These are phyloP conservation scores for Amanita subjunquillea DNA, from an alignment of 768 basidiomycete genomes.

Conservation along the genomic window DNA sequence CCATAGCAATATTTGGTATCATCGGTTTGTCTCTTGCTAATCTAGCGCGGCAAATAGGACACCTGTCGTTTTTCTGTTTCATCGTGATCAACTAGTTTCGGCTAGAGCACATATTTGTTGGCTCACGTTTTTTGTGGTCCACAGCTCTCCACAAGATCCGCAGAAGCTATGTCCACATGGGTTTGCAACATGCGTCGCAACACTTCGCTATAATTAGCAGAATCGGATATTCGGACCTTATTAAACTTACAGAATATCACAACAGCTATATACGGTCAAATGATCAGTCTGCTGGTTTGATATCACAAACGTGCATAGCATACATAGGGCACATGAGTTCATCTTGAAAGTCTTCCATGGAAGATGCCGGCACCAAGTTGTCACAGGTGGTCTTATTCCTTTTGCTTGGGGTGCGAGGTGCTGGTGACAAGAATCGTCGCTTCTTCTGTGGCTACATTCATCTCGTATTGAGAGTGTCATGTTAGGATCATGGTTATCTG, in stretches of 20 bases:
- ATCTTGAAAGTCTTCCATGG: conserved; percentile 43
- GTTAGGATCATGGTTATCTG: neutral
- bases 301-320: conserved; percentile 16
- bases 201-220: conserved; percentile 24
- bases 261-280: conserved; percentile 38
- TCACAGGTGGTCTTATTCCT: conserved; percentile 36
- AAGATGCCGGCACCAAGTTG: conserved; percentile 12
- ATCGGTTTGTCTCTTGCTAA: conserved; percentile 33
- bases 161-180: conserved; percentile 72
- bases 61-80: conserved; percentile 31
- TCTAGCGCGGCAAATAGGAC: conserved; percentile 49
- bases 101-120: neutral
- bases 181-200: conserved; percentile 49
- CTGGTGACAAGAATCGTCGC: conserved; percentile 7
- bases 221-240: neutral
- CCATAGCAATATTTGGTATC: conserved; percentile 55
- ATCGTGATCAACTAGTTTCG: neutral
- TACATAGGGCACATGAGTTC: conserved; percentile 70
- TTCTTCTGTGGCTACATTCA: conserved; percentile 8
- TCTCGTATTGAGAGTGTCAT: neutral
- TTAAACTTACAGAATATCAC: conserved; percentile 53
- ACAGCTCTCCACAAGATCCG: conserved; percentile 53
- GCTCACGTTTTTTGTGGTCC: conserved; percentile 46
- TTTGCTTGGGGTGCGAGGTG: conserved; percentile 9
- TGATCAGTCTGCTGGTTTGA: conserved; percentile 8